A percentile compares a stretch with the other conserved stretches of the same genome.
These are phyloP conservation scores for Tricholoma sp. DNA, from an alignment of 768 basidiomycete species.

Conservation along the genomic window DNA sequence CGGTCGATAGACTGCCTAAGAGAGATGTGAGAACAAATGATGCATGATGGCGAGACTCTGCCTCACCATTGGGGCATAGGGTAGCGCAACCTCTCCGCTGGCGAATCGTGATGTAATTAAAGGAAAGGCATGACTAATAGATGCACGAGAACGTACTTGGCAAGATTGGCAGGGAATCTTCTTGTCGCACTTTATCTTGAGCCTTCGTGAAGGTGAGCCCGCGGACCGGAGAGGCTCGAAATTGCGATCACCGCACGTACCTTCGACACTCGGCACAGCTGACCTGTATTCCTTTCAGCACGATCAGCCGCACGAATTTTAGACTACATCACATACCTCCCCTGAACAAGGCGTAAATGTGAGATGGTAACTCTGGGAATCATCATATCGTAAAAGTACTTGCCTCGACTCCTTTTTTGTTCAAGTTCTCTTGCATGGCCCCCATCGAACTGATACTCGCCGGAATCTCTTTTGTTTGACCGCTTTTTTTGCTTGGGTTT, in stretches of 20 bases:
- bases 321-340: slow-evolving; percentile 20
- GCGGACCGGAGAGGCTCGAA: not conserved
- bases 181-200: slow-evolving; percentile 83
- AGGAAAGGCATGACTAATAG: not conserved
- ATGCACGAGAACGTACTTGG: slow-evolving; percentile 37
- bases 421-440: slow-evolving; percentile 64
- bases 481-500: slow-evolving; percentile 48
- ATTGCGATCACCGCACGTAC: slow-evolving; percentile 55
- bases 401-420: slow-evolving; percentile 64
- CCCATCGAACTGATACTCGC: slow-evolving; percentile 46
- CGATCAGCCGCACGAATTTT: not conserved
- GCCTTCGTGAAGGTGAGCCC: slow-evolving; percentile 28
- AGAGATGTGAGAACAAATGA: not conserved
- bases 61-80: slow-evolving; percentile 65
- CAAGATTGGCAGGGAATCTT: slow-evolving; percentile 76
- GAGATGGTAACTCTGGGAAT: slow-evolving; percentile 10
- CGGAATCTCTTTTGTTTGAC: slow-evolving; percentile 42
- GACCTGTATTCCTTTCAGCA: slow-evolving; percentile 38
- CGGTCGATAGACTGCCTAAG: slow-evolving; percentile 69
- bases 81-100: slow-evolving; percentile 65
- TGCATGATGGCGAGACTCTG: slow-evolving; percentile 4
- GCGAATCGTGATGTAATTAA: not conserved
- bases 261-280: slow-evolving; percentile 76
- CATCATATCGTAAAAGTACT: slow-evolving; percentile 9
- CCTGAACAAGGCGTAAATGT: slow-evolving; percentile 15